These are phyloP conservation scores for Hyparrhenia diplandra DNA, from an alignment of 176 grass and related monocot species.

Conservation along the genomic window DNA sequence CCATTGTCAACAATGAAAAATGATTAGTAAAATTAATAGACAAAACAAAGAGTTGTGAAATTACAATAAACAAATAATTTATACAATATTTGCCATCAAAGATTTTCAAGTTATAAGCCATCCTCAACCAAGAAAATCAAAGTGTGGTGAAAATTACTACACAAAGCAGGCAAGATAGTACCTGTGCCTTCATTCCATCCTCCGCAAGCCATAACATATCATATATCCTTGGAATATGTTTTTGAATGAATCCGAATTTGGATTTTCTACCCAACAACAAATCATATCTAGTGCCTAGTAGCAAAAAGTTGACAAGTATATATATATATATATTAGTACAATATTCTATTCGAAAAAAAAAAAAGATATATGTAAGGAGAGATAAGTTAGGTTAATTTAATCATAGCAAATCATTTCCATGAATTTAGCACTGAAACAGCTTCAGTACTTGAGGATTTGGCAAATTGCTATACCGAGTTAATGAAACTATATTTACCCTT, in stretches of 20 bases:
- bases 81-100: not conserved
- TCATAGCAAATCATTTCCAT: not conserved
- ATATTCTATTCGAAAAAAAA: not conserved
- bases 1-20: not conserved
- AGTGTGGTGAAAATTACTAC: not conserved
- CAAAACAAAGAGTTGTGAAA: no score
- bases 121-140: not conserved
- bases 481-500: not conserved
- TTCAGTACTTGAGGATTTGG: not conserved
- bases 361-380: not conserved
- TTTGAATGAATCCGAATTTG: conserved; percentile 81
- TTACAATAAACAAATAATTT: not conserved
- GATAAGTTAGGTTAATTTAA: not conserved
- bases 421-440: no score
- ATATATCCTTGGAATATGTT: conserved; percentile 66
- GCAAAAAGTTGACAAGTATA: not conserved
- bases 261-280: conserved; percentile 81
- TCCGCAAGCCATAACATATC: conserved; percentile 81
- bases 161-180: not conserved
- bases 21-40: not conserved
- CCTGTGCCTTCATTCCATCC: conserved; percentile 88
- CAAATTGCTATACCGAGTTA: not conserved
- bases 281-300: conserved; percentile 70
- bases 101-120: not conserved
- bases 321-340: not conserved